These are phyloP conservation scores for Mollisiaceae sp. DNA, from an alignment of 2,329 filamentous ascomycete species.

Conservation along the genomic window DNA sequence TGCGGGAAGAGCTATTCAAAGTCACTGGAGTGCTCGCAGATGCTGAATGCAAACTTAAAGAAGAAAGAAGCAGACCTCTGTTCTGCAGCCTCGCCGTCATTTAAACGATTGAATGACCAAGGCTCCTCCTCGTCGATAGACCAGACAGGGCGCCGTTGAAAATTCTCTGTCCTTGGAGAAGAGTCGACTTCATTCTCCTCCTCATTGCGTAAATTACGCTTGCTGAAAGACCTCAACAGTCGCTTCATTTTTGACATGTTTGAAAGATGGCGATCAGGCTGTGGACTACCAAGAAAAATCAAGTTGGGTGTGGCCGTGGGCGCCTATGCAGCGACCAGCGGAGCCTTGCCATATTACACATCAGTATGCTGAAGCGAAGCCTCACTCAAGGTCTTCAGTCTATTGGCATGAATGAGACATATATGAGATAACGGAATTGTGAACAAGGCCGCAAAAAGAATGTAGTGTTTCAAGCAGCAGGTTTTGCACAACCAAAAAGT, in stretches of 20 bases:
- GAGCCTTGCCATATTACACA: not conserved
- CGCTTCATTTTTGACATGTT: conserved; percentile 6
- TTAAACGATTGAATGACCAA: not conserved
- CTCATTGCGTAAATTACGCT: conserved; percentile 2
- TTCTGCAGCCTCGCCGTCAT: not conserved
- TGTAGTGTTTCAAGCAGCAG: not conserved
- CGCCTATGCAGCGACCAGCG: not conserved
- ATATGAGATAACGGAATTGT: not conserved
- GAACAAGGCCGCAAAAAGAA: not conserved
- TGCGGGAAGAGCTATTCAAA: not conserved
- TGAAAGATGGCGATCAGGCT: conserved; percentile 4
- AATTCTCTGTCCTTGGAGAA: not conserved
- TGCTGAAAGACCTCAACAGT: conserved; percentile 2
- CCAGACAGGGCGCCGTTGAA: not conserved
- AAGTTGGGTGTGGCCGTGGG: not conserved
- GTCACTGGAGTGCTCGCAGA: not conserved
- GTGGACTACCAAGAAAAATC: not conserved
- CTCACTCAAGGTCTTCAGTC: not conserved
- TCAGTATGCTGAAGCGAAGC: not conserved
- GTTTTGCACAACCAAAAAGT: not conserved
- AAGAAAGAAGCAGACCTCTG: conserved; percentile 4
- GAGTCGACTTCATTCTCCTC: not conserved
- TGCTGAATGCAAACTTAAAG: not conserved
- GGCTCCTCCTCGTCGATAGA: not conserved
- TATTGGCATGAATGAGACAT: not conserved